Evolutionary conservation across 2,329 filamentous ascomycete genomes (phyloP).

Genomic region (Alternaria incomplexa): DNA sequence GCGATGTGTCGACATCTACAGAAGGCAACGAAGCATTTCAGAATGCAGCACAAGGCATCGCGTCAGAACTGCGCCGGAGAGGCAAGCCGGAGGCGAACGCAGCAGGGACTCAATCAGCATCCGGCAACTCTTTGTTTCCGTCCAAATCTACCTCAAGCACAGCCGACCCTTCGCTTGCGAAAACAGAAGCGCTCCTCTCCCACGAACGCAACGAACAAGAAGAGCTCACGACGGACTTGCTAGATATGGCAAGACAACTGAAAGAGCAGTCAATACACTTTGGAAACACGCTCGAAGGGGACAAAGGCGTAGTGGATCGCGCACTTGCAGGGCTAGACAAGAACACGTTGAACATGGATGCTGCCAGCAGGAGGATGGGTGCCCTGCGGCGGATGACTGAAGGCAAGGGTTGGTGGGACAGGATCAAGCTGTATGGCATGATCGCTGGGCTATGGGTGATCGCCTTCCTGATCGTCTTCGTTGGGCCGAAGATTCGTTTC

Average conservation of each 20-base stretch:
- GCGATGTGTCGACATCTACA: constrained; percentile 37
- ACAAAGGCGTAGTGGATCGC: constrained; percentile 72
- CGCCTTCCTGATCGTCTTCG: constrained; percentile 79
- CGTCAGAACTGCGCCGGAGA: constrained; percentile 43
- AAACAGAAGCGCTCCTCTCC: constrained; percentile 72
- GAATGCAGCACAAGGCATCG: constrained; percentile 42
- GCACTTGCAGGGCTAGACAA: constrained; percentile 78
- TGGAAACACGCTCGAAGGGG: constrained; percentile 72
- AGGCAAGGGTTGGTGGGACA: constrained; percentile 84
- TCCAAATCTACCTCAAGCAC: constrained; percentile 38
- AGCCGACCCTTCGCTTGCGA: constrained; percentile 32
- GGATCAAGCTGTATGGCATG: constrained; percentile 82
- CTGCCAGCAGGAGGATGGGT: constrained; percentile 78
- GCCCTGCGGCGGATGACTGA: constrained; percentile 80
- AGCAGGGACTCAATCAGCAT: constrained; percentile 30
- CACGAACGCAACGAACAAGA: constrained; percentile 84
- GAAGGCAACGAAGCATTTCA: constrained; percentile 43
- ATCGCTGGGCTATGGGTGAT: constrained; percentile 83
- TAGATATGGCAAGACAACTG: constrained; percentile 77
- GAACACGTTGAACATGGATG: constrained; percentile 77
- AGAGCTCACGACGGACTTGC: constrained; percentile 77
- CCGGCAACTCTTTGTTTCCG: constrained; percentile 51
- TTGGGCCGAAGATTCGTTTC: constrained; percentile 86
- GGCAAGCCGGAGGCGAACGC: constrained; percentile 28
- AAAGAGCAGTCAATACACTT: constrained; percentile 78